A percentile compares a stretch with the other conserved stretches of the same genome.
These are phyloP conservation scores for Cyanidium caldarium DNA, from an alignment of 23 red algal species.

Conservation along the genomic window DNA sequence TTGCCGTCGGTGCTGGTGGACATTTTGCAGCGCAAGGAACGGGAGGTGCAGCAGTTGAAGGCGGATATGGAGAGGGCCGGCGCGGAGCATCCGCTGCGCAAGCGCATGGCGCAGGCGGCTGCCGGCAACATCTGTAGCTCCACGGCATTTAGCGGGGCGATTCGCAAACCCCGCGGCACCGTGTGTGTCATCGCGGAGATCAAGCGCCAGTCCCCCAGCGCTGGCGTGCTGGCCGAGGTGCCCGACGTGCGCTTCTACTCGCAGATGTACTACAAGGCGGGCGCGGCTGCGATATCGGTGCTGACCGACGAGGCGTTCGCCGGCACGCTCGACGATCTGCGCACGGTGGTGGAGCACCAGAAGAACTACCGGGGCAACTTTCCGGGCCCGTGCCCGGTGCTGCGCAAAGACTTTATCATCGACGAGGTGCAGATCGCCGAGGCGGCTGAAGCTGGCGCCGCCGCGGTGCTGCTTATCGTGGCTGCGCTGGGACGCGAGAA, in stretches of 20 bases:
- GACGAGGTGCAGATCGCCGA: slow-evolving; percentile 97
- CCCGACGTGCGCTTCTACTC: slow-evolving; percentile 39
- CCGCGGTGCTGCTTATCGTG: slow-evolving; percentile 85
- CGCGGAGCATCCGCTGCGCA: slow-evolving; percentile 34
- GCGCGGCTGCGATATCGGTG: slow-evolving; percentile 77
- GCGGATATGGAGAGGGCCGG: slow-evolving; percentile 24
- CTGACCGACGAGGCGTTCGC: slow-evolving; percentile 93
- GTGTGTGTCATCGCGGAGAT: slow-evolving; percentile 93
- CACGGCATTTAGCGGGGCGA: slow-evolving; percentile 28
- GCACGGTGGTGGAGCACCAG: slow-evolving; percentile 36
- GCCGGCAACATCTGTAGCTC: slow-evolving; percentile 6
- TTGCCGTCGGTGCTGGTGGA: slow-evolving; percentile 63
- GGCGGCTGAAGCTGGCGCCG: slow-evolving; percentile 58
- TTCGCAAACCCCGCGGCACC: slow-evolving; percentile 34
- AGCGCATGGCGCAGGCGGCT: slow-evolving; percentile 5
- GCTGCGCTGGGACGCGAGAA: slow-evolving; percentile 50
- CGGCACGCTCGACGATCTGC: slow-evolving; percentile 68
- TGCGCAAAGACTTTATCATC: slow-evolving; percentile 97
- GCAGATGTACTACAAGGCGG: slow-evolving; percentile 67
- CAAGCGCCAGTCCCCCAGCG: slow-evolving; percentile 66
- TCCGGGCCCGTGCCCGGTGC: slow-evolving; percentile 66
- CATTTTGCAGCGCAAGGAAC: slow-evolving; percentile 71
- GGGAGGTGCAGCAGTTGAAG: slow-evolving; percentile 44
- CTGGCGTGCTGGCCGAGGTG: slow-evolving; percentile 55
- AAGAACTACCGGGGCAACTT: slow-evolving; percentile 45